A percentile compares a stretch with the other conserved stretches of the same genome.
phyloP scores from a whole-genome alignment of 768 basidiomycete genomes.

The Pilatotrama ljubarskyi region DNA sequence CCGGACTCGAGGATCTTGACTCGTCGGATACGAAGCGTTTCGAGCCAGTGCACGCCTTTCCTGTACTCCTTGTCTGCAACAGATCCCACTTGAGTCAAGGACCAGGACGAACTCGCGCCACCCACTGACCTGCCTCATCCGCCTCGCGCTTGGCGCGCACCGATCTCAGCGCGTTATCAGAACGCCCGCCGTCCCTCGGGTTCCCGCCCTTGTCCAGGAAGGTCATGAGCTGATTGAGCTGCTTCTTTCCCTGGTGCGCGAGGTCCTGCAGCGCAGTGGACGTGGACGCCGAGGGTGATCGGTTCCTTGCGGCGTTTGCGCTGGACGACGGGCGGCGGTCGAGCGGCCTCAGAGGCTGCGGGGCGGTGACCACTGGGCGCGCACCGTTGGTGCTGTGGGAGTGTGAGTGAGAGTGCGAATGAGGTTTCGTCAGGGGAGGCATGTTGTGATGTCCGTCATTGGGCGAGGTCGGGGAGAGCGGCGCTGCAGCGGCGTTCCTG shows the following conservation, averaged over 20 bases:
- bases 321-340: slow-evolving; percentile 73
- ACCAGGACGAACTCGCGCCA: background rate
- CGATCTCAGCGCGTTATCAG: slow-evolving; percentile 68
- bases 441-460: slow-evolving; percentile 33
- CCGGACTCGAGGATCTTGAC: slow-evolving; percentile 83
- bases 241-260: slow-evolving; percentile 87
- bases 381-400: slow-evolving; percentile 43
- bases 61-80: slow-evolving; percentile 83
- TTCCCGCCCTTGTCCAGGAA: slow-evolving; percentile 77
- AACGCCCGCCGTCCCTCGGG: slow-evolving; percentile 61
- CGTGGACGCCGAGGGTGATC: slow-evolving; percentile 74
- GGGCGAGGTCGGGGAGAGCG: slow-evolving; percentile 33
- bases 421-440: slow-evolving; percentile 35
- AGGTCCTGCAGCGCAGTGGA: slow-evolving; percentile 84
- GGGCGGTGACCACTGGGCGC: slow-evolving; percentile 60
- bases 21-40: slow-evolving; percentile 80
- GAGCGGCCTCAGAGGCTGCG: slow-evolving; percentile 73
- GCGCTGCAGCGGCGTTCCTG: slow-evolving; percentile 53
- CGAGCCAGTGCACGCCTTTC: slow-evolving; percentile 88
- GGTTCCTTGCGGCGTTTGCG: slow-evolving; percentile 47
- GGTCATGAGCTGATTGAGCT: slow-evolving; percentile 82
- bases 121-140: slow-evolving; percentile 77
- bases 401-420: too few species aligned
- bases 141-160: slow-evolving; percentile 87
- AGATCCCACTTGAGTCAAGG: background rate